Base-by-base conservation (phyloP, 1,139 yeast species). In the Arxiozyma heterogenica region DNA sequence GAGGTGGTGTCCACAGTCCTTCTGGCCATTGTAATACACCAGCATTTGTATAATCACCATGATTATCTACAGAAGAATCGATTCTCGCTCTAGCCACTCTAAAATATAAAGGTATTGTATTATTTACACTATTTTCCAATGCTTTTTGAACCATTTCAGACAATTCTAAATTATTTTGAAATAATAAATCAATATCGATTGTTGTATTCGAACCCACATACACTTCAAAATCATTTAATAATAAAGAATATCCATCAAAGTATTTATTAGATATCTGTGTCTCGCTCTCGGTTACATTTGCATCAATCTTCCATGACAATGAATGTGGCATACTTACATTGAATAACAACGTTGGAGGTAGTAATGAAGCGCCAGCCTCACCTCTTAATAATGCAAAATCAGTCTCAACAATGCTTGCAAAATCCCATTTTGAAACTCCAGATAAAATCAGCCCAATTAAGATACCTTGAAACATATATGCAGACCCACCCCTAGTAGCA, bases 341-440 rank as follows among this genome's bases (percentile, higher is more conserved):
- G 50, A 61, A 64, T 0, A 66, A 42, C 53, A 84, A 75, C 1
- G 61, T 61, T 0, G 95, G 95, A 1, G 89, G 86, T n/a, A 70
- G 60, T 9, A 81, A 56, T 6, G 67, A 59, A 0, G 86, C 86
- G 47, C 80, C 75, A 0, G 95, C 95, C 60, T 88, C 96, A 30
- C 86, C 86, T 60, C 96, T 73, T 57, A 82, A 71, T 50, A 90
- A 70, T 17, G 89, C 79, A 15, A 76, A 72, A 49, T 79, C 79
- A 0, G 97, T 89, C 65, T 91, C 96, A 1, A 86, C 82, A 55
- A 91, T 83, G 23, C 96, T 83, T 2, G 95, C 98, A 64, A 86
- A 83, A 53, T 94, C 97, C 98, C 98, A 91, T 56, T 95, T 75
- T 0, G 95, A 83, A 1, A 89, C 82, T 0, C 98, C 98, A 23